Evolutionary conservation across 1,284 basidiomycete genomes (phyloP), one percentile per base, ranked within the genome.

Genomic region (Malassezia japonica): DNA sequence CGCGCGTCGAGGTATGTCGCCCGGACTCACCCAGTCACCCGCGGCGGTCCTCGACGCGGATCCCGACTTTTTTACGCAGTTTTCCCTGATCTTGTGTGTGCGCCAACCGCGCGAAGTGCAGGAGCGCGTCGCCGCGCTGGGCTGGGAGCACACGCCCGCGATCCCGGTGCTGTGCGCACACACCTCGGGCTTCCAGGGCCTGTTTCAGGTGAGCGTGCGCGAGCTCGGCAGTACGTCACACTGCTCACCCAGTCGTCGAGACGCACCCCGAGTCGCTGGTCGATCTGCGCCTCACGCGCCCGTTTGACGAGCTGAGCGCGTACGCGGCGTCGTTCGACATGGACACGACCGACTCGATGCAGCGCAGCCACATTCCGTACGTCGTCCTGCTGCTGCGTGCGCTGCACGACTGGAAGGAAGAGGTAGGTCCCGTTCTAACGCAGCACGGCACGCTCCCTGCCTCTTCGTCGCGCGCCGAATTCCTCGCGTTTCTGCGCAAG

Each of bases 41-140:
- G 10, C 32, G 13, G 18, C 21, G 24, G 29, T 90, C 3, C 75
- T 91, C 36, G 76, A 77, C 23, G 77, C 76, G 2, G 76, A 83
- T 27, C 75, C 78, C 0, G 65, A 71, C 16, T 79, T 75, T 60
- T 76, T 82, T 56, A 61, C 75, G 12, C 67, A 78, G 3, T 91
- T 84, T 74, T 83, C 84, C 12, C 75, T 96, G 41, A 79, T 96
- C 65, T 83, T 98, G 68, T 81, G 83, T 12, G 85, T 90, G 31
- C 62, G 65, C 8, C 69, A 70, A 55, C 47, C 69, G n/a, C 46
- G 37, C 6, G 36, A 36, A 0, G 57, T 69, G 25, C 53, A 62
- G n/a, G 28, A 59, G 27, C 51, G 56, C 0, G 54, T 68, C 6
- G 57, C 64, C 3, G 62, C 65, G 15, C 44, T 62, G 7, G 46